A percentile compares a stretch with the other conserved stretches of the same genome.
phyloP scores from a whole-genome alignment of 768 basidiomycete species.

The Lactifluus hygrophoroides region DNA sequence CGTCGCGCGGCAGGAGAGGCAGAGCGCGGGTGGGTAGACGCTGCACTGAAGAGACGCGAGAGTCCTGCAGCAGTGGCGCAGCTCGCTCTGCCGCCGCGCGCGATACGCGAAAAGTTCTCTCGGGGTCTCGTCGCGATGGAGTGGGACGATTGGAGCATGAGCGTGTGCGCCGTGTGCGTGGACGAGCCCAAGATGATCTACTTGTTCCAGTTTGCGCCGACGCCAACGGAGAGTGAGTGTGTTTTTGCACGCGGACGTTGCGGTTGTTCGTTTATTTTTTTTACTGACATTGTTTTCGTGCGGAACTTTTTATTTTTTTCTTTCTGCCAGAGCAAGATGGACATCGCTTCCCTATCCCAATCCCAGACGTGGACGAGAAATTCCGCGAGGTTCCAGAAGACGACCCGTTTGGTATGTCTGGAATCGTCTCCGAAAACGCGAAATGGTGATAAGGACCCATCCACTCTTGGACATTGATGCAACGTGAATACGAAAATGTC shows the following conservation, averaged over 20 bases:
- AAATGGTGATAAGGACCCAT: background rate
- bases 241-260: background rate
- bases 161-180: constrained; percentile 10
- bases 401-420: background rate
- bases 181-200: constrained; percentile 14
- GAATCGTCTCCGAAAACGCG: background rate
- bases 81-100: constrained; percentile 9
- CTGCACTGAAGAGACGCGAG: constrained; percentile 4
- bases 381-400: constrained; percentile 11
- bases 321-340: constrained; percentile 11
- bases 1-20: constrained; percentile 16
- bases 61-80: constrained; percentile 14
- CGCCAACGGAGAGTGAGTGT: constrained; percentile 17
- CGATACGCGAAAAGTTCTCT: constrained; percentile 10
- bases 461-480: background rate
- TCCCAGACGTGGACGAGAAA: constrained; percentile 15
- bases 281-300: background rate
- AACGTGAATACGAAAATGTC: background rate
- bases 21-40: constrained; percentile 19
- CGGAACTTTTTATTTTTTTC: background rate
- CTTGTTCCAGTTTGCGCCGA: constrained; percentile 18
- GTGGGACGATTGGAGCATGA: constrained; percentile 20
- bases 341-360: constrained; percentile 17
- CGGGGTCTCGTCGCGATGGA: constrained; percentile 9
- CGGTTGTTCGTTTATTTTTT: background rate